A percentile compares a stretch with the other conserved stretches of the same genome.
These are phyloP conservation scores for Nakaseomyces bracarensis DNA, from an alignment of 1,139 yeast genomes.

Conservation along the genomic window DNA sequence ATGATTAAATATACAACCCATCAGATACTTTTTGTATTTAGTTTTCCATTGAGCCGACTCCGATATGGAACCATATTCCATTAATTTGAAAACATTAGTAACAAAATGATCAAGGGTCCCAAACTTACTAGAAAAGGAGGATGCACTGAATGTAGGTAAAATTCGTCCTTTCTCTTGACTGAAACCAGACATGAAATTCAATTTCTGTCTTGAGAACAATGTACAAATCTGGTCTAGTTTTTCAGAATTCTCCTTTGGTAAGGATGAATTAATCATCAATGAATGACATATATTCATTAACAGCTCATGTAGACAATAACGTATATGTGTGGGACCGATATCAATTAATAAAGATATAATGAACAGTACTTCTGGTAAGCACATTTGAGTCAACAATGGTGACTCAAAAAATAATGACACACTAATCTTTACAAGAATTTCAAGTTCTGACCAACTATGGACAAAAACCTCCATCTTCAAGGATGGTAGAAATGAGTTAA, in stretches of 20 bases:
- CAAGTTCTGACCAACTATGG: slow-evolving; percentile 64
- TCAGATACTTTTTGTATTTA: slow-evolving; percentile 60
- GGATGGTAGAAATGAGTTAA: slow-evolving; percentile 43
- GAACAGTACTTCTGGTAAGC: slow-evolving; percentile 63
- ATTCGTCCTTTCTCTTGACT: slow-evolving; percentile 48
- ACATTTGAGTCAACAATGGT: slow-evolving; percentile 53
- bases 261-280: slow-evolving; percentile 49
- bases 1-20: slow-evolving; percentile 56
- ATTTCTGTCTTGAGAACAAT: slow-evolving; percentile 62
- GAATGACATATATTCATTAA: slow-evolving; percentile 67
- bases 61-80: slow-evolving; percentile 44
- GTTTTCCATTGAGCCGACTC: slow-evolving; percentile 54
- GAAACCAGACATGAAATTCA: slow-evolving; percentile 68
- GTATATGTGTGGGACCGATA: slow-evolving; percentile 60
- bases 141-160: slow-evolving; percentile 33
- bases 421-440: slow-evolving; percentile 57
- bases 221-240: slow-evolving; percentile 46
- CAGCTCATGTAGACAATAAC: slow-evolving; percentile 56
- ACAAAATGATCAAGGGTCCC: slow-evolving; percentile 59
- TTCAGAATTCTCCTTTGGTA: slow-evolving; percentile 39
- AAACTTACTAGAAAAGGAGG: slow-evolving; percentile 44
- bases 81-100: slow-evolving; percentile 49
- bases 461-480: slow-evolving; percentile 41
- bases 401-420: slow-evolving; percentile 70
- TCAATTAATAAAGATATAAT: slow-evolving; percentile 65